phyloP scores from a whole-genome alignment of 2,329 filamentous ascomycete species.

The Neonectria neomacrospora region DNA sequence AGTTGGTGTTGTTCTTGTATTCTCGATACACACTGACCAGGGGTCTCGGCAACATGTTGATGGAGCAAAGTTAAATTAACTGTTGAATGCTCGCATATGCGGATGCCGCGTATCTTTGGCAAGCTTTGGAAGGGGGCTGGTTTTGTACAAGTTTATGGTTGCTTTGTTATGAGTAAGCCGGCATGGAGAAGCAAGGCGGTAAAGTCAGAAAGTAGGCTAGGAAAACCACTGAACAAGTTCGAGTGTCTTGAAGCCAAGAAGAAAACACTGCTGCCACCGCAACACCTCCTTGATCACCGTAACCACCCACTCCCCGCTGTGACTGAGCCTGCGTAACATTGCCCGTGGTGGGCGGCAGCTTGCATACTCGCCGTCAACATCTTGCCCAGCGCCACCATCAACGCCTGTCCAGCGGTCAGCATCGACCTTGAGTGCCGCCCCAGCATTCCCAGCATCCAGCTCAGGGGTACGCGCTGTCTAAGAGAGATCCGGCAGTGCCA shows the following conservation, averaged over 20 bases:
- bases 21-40: slow-evolving; percentile 49
- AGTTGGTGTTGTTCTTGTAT: slow-evolving; percentile 56
- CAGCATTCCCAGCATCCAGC: slow-evolving; percentile 73
- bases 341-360: slow-evolving; percentile 30
- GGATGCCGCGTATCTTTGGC: neutral
- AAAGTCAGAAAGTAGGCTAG: too few relatives aligned
- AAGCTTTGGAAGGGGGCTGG: too few relatives aligned
- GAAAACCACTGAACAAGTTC: too few relatives aligned
- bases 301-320: slow-evolving; percentile 27
- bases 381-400: slow-evolving; percentile 61
- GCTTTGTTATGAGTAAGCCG: too few relatives aligned
- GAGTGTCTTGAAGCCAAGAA: too few relatives aligned
- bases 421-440: slow-evolving; percentile 71
- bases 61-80: neutral
- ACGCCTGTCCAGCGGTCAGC: slow-evolving; percentile 66
- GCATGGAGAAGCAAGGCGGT: too few relatives aligned
- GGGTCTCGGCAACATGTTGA: slow-evolving; percentile 35
- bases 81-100: neutral
- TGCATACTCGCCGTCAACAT: slow-evolving; percentile 31
- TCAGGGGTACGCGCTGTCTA: slow-evolving; percentile 75
- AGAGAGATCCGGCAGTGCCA: slow-evolving; percentile 75
- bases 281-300: too few relatives aligned
- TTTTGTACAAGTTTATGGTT: too few relatives aligned
- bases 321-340: slow-evolving; percentile 31
- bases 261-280: too few relatives aligned